Conservation (phyloP, 495 filamentous ascomycete genomes). For the Aspergillus carlsbadensis region DNA sequence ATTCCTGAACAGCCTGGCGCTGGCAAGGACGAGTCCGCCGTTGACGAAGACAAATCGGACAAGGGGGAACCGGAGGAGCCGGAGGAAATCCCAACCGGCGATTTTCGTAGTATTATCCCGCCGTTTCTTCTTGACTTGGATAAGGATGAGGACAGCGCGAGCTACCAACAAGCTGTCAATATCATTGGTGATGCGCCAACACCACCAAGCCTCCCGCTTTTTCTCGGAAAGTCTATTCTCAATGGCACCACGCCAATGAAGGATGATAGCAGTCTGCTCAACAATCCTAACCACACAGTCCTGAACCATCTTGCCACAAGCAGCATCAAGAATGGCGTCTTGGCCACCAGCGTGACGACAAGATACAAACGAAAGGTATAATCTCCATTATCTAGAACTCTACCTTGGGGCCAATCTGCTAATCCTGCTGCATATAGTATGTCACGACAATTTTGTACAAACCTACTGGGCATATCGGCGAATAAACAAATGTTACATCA, state of each 20-base stretch:
- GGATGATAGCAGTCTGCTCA: slow-evolving; percentile 94
- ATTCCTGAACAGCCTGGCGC: slow-evolving; percentile 36
- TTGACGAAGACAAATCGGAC: slow-evolving; percentile 37
- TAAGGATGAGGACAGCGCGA: slow-evolving; percentile 69
- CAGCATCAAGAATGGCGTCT: slow-evolving; percentile 92
- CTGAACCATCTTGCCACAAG: slow-evolving; percentile 97
- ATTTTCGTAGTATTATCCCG: slow-evolving; percentile 64
- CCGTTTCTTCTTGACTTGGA: slow-evolving; percentile 85
- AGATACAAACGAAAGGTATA: slow-evolving; percentile 92
- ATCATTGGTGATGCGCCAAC: slow-evolving; percentile 72
- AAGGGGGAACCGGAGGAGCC: slow-evolving; percentile 50
- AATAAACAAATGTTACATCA: slow-evolving; percentile 21
- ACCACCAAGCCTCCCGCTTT: slow-evolving; percentile 84
- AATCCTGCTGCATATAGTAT: slow-evolving; percentile 58
- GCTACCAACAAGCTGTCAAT: slow-evolving; percentile 66
- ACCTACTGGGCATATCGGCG: slow-evolving; percentile 60
- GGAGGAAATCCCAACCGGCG: slow-evolving; percentile 47
- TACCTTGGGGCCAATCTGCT: slow-evolving; percentile 1
- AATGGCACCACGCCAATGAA: slow-evolving; percentile 90
- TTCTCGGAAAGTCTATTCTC: slow-evolving; percentile 90
- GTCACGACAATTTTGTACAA: slow-evolving; percentile 98
- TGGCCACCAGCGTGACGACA: slow-evolving; percentile 96
- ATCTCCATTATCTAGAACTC: slow-evolving; percentile 9
- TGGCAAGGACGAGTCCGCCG: slow-evolving; percentile 37
- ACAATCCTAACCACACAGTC: slow-evolving; percentile 95